Evolutionary conservation across 495 filamentous ascomycete genomes (phyloP), one percentile per base, ranked within the genome.

Genomic region (Pyrenula aspistea): DNA sequence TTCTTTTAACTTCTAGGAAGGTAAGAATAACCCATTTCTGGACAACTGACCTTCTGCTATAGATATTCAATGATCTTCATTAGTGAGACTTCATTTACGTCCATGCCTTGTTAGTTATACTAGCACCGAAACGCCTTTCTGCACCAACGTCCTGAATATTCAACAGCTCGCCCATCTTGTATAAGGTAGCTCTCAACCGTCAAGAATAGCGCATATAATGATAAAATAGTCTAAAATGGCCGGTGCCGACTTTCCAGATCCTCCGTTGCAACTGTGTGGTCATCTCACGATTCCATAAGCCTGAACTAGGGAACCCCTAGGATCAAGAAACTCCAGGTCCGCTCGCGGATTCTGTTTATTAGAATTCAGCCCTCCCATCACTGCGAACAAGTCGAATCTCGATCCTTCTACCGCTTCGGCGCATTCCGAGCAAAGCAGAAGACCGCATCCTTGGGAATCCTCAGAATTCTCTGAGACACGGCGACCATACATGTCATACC

Each of bases 381-480:
- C 50, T 52, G 8, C 31, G 4, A 8, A 8, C 50, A 52, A 21
- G 20, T 52, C 50, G 10, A 8, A 8, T 10, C 19, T 19, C 8
- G 4, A 8, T 10, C 36, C 25, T 4, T 63, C 48, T 24, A 66
- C 20, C 0, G 22, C 50, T 8, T 60, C 62, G n/a, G 63, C 64
- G 54, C 68, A 72, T 1, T 47, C 50, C 50, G 65, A 61, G 48
- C 71, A 73, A 19, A 73, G 60, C 24, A 57, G 25, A 4, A 72
- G 42, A 11, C 70, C 67, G 57, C 71, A 72, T 2, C 70, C 70
- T n/a, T 54, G 56, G 25, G 42, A 23, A 2, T 50, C 24, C 24
- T 58, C 24, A n/a, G 49, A 55, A 3, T 36, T 10, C 25, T 20
- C 53, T 11, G 20, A 49, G 15, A 56, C 19, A 4, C 8, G 50